Conservation (phyloP, 1,139 yeast species). For the Sugiyamaella neomexicana region DNA sequence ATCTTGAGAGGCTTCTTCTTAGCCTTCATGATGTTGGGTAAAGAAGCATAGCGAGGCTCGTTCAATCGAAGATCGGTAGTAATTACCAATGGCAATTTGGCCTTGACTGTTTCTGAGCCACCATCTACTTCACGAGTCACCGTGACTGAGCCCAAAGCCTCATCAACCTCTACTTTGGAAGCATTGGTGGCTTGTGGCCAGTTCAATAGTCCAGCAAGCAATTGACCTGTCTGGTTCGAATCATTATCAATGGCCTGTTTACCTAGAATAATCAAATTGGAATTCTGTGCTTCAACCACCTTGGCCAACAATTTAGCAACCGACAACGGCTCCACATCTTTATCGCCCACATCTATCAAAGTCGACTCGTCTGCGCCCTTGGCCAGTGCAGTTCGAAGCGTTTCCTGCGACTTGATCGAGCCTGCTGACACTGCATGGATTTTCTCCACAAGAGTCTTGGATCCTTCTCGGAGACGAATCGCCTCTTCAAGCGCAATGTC, state of each 20-base stretch:
- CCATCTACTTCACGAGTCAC: conserved; percentile 95
- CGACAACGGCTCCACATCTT: conserved; percentile 76
- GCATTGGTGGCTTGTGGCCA: conserved; percentile 99
- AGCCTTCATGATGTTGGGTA: conserved; percentile 97
- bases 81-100: conserved; percentile 78
- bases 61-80: conserved; percentile 93
- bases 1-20: conserved; percentile 90
- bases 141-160: conserved; percentile 59
- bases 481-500: conserved; percentile 97
- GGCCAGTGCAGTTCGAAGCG: conserved; percentile 85
- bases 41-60: conserved; percentile 89
- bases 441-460: conserved; percentile 64
- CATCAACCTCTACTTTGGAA: conserved; percentile 71
- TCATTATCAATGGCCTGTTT: conserved; percentile 97
- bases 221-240: conserved; percentile 94
- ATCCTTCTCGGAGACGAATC: conserved; percentile 65
- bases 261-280: conserved; percentile 83
- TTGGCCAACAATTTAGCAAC: conserved; percentile 83
- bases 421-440: conserved; percentile 95
- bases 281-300: conserved; percentile 66
- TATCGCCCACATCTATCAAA: conserved; percentile 73
- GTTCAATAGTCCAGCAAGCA: conserved; percentile 87
- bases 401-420: conserved; percentile 81
- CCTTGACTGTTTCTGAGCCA: conserved; percentile 80
- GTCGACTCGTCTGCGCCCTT: conserved; percentile 91